A percentile compares a stretch with the other conserved stretches of the same genome.
Conservation (phyloP, 805 yeast genomes). For the Pichia insulana region DNA sequence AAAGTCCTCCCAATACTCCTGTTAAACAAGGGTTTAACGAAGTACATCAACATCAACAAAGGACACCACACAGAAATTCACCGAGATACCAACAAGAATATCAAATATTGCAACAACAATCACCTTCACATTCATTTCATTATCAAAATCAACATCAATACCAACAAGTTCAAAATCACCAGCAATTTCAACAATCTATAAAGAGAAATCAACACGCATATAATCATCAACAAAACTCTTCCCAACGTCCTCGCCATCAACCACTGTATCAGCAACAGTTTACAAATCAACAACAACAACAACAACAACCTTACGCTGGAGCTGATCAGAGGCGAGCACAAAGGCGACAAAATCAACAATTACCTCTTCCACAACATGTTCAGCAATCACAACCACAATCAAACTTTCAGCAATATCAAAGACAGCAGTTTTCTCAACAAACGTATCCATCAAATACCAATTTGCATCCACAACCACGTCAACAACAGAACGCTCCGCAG, state of each 20-base stretch:
- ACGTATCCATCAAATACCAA: neutral
- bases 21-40: neutral
- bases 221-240: slow-evolving; percentile 1
- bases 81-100: neutral
- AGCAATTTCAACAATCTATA: neutral
- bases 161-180: neutral
- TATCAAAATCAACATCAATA: too few relatives aligned
- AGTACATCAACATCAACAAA: neutral
- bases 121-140: too few relatives aligned
- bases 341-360: slow-evolving; percentile 1
- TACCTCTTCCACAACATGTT: neutral
- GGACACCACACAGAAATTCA: neutral
- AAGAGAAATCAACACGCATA: too few relatives aligned
- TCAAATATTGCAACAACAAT: slow-evolving; percentile 1
- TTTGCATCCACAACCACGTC: neutral
- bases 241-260: neutral
- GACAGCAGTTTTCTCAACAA: neutral
- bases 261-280: slow-evolving; percentile 1
- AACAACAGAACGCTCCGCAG: neutral
- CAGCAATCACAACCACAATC: neutral
- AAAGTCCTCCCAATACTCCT: neutral
- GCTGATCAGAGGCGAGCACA: neutral
- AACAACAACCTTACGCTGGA: neutral
- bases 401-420: neutral
- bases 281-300: neutral